These are phyloP conservation scores for Lentinula novae-zelandiae DNA, from an alignment of 1,284 basidiomycete species.

Conservation along the genomic window DNA sequence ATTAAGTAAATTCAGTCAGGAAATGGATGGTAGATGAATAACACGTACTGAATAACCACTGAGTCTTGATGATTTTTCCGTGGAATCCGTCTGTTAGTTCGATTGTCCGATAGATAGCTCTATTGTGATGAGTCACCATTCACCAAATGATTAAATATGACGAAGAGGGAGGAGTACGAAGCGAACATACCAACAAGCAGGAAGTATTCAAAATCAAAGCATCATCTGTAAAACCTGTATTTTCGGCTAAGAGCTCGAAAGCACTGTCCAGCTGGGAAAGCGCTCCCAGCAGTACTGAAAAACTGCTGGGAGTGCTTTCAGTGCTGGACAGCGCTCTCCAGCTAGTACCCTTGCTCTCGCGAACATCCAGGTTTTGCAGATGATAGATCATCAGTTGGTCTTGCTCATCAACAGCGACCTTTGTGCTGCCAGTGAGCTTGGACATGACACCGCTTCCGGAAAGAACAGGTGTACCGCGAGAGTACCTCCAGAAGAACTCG, in stretches of 20 bases:
- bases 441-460: background rate
- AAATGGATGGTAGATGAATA: background rate
- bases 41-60: constrained; percentile 12
- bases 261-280: no score
- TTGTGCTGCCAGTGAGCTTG: background rate
- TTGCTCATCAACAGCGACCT: background rate
- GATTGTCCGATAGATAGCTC: constrained; percentile 7
- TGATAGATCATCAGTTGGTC: background rate
- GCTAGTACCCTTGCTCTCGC: no score
- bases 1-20: background rate
- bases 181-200: background rate
- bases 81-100: constrained; percentile 9
- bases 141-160: no score
- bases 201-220: constrained; percentile 1
- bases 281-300: no score
- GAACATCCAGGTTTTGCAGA: no score
- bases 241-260: no score
- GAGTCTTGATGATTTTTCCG: constrained; percentile 2
- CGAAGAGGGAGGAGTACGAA: no score
- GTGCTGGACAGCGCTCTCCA: no score
- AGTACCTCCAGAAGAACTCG: constrained; percentile 2
- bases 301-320: no score
- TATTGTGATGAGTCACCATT: background rate
- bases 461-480: background rate
- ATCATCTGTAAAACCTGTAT: no score